phyloP scores from a whole-genome alignment of 202 grass and related monocot genomes.

The Schoenoplectus triqueter region DNA sequence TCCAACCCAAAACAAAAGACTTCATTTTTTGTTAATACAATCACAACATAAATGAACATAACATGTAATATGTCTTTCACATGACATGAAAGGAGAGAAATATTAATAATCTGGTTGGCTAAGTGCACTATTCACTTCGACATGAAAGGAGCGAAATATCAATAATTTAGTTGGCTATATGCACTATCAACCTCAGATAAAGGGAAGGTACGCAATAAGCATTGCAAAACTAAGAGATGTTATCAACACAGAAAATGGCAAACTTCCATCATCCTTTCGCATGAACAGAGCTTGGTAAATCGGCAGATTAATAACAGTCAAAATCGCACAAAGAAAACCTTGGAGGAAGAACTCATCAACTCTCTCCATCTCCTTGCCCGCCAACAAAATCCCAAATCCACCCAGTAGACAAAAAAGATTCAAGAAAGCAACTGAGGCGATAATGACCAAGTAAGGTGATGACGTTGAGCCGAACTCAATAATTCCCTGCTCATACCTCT shows the following conservation, averaged over 20 bases:
- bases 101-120: background rate
- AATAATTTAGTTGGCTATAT: background rate
- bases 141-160: background rate
- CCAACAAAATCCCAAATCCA: conserved; percentile 32
- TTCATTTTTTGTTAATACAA: background rate
- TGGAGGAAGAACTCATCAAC: conserved; percentile 51
- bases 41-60: background rate
- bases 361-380: background rate
- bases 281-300: conserved; percentile 72
- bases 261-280: conserved; percentile 57
- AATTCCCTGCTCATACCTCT: conserved; percentile 58
- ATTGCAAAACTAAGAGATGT: conserved; percentile 46
- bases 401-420: conserved; percentile 53
- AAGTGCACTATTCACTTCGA: background rate
- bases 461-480: conserved; percentile 56
- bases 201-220: conserved; percentile 25
- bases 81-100: too few species aligned
- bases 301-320: conserved; percentile 55
- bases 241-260: conserved; percentile 48
- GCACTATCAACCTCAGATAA: background rate
- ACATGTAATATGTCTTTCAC: background rate
- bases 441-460: conserved; percentile 55
- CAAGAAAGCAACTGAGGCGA: conserved; percentile 49
- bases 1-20: too few species aligned
- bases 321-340: conserved; percentile 46